Evolutionary conservation across 164 flowering plant species (phyloP), one percentile per base, ranked within the genome.

Genomic region (Magnolia sinica): DNA sequence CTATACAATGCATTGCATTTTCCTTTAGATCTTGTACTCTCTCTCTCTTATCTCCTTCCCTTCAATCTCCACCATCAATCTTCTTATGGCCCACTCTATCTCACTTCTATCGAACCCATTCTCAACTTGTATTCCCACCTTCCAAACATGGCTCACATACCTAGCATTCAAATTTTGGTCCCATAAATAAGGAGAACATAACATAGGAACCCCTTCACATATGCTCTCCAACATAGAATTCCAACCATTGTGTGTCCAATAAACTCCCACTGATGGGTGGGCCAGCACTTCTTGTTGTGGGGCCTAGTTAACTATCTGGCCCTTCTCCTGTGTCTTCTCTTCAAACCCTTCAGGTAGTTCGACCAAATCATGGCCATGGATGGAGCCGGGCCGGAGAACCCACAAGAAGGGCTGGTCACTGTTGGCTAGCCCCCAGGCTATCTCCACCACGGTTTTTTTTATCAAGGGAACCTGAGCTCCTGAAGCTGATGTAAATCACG

Each of bases 401-500:
- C 91, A 88, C 74, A 87, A 50, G 78, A 87, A 87, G 10, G 85
- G 85, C 20, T 73, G 83, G 71, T 55, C 50, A 78, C 87, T 80
- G 27, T 82, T 81, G 73, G 82, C 86, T 72, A 88, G 52, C 5
- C 89, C 91, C 81, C 77, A 81, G 18, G 88, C 88, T 11, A 85
- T 70, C 73, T 85, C 88, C 69, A 45, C 6, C 45, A 87, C 78
- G 9, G 83, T 71, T 3, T 64, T 20, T 20, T 20, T 74, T 74
- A 10, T 37, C 68, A 1, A 80, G 27, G 10, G 64, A 51, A 3
- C 80, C 87, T 3, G 84, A 0, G 64, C 87, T 86, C 7, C 91
- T 89, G 73, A 84, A 84, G 82, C 89, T 87, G 1, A 87, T 86
- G 59, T 88, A 88, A 18, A 88, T 27, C 0, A 87, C 89, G 0